Conservation (phyloP, 2,329 filamentous ascomycete species). For the Claviceps pusilla region DNA sequence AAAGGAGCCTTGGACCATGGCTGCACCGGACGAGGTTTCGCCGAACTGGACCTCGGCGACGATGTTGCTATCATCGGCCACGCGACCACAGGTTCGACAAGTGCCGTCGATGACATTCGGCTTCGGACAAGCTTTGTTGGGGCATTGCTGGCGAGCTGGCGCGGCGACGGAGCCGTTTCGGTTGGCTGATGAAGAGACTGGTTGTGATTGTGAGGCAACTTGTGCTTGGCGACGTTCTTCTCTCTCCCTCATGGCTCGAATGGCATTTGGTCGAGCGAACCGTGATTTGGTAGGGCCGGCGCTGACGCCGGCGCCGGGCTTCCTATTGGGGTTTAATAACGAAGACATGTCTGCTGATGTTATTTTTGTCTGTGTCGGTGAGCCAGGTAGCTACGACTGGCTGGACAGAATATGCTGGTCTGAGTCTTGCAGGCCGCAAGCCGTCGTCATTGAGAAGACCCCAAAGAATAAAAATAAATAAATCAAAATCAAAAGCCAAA, state of each 20-base stretch:
- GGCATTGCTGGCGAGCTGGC: conserved; percentile 31
- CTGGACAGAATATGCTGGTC: background rate
- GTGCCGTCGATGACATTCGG: conserved; percentile 50
- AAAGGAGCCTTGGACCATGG: conserved; percentile 79
- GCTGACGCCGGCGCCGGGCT: conserved; percentile 12
- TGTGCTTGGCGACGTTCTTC: conserved; percentile 27
- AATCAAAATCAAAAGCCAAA: background rate
- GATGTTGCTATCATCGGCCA: conserved; percentile 76
- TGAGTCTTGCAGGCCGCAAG: background rate
- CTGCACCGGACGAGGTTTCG: conserved; percentile 71
- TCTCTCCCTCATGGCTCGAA: conserved; percentile 37
- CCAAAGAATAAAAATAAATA: background rate
- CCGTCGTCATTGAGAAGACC: background rate
- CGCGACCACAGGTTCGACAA: conserved; percentile 71
- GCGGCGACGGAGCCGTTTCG: conserved; percentile 18
- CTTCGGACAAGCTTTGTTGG: conserved; percentile 45
- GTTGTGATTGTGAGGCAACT: conserved; percentile 13
- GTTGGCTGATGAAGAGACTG: conserved; percentile 14
- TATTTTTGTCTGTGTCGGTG: background rate
- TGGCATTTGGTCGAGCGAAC: conserved; percentile 30
- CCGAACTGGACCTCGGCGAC: conserved; percentile 86
- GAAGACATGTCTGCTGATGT: conserved; percentile 27
- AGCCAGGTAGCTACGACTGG: background rate
- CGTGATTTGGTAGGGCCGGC: conserved; percentile 20
- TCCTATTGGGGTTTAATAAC: conserved; percentile 28